Evolutionary conservation across 805 yeast genomes (phyloP).

Genomic region (Cyberlindnera maritima): DNA sequence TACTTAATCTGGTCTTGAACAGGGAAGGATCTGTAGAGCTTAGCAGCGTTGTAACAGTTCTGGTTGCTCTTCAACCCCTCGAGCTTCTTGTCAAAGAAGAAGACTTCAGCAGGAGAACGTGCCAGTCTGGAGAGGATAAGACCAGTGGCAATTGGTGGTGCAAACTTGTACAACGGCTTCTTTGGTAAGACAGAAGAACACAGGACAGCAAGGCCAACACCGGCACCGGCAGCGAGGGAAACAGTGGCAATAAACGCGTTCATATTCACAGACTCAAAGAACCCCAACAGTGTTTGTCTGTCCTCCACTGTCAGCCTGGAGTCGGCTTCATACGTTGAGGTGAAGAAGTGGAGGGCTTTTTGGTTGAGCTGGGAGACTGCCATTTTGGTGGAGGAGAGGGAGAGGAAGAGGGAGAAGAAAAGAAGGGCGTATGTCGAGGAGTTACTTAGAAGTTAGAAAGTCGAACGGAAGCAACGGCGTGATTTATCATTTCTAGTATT

Average conservation of each 20-base stretch:
- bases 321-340: background rate
- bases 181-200: background rate
- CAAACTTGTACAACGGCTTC: background rate
- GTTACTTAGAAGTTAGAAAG: no score
- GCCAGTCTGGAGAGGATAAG: background rate
- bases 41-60: background rate
- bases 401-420: no score
- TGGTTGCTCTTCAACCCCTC: background rate
- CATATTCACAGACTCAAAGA: background rate
- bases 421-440: no score
- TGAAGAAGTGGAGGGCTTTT: background rate
- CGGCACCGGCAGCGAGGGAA: background rate
- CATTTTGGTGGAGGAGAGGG: no score
- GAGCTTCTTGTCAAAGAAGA: background rate
- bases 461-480: no score
- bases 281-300: background rate
- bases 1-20: background rate
- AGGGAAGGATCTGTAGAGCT: background rate
- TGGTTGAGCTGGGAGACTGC: background rate
- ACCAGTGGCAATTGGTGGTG: background rate
- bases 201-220: background rate
- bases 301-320: background rate
- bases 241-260: background rate
- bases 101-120: background rate
- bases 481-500: no score